Conservation (phyloP, 2,329 filamentous ascomycete species). For the Hymenoscyphus fructigenus region DNA sequence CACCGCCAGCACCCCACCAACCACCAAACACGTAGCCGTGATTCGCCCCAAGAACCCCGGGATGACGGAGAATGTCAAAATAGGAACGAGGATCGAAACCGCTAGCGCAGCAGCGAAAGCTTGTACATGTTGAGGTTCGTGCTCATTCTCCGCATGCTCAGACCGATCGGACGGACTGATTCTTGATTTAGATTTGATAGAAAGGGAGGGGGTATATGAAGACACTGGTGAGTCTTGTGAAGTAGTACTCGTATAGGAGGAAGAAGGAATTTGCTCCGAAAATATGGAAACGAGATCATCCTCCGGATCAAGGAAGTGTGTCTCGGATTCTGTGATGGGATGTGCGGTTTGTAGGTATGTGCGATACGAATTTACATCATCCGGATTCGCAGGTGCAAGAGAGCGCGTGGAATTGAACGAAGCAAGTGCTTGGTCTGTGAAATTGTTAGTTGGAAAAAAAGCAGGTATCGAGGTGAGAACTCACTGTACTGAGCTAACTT, state of each 20-base stretch:
- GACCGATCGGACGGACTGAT: neutral
- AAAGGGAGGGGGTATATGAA: constrained; percentile 14
- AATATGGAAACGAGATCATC: constrained; percentile 35
- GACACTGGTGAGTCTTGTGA: constrained; percentile 12
- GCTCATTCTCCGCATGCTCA: constrained; percentile 22
- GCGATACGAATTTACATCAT: constrained; percentile 54
- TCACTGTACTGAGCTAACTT: constrained; percentile 69
- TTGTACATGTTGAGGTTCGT: constrained; percentile 28
- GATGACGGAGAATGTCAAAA: constrained; percentile 58
- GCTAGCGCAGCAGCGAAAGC: constrained; percentile 47
- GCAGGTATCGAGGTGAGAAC: constrained; percentile 26
- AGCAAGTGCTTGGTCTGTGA: constrained; percentile 55
- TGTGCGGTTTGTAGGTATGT: constrained; percentile 54
- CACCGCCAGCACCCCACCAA: constrained; percentile 41
- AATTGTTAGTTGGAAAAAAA: constrained; percentile 3
- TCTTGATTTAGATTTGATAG: constrained; percentile 2
- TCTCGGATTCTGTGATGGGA: constrained; percentile 58
- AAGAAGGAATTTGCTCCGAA: constrained; percentile 17
- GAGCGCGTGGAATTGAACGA: constrained; percentile 55
- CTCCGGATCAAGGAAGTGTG: constrained; percentile 33
- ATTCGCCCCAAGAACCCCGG: constrained; percentile 57
- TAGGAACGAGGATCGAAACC: constrained; percentile 55
- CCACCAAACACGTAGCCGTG: constrained; percentile 54
- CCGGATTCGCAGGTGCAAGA: constrained; percentile 47
- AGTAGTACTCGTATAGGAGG: constrained; percentile 1